Percentiles rank a stretch among this genome's conserved stretches.
Conservation (phyloP, 2,329 filamentous ascomycete species). For the Tricladium varicosporioides region DNA sequence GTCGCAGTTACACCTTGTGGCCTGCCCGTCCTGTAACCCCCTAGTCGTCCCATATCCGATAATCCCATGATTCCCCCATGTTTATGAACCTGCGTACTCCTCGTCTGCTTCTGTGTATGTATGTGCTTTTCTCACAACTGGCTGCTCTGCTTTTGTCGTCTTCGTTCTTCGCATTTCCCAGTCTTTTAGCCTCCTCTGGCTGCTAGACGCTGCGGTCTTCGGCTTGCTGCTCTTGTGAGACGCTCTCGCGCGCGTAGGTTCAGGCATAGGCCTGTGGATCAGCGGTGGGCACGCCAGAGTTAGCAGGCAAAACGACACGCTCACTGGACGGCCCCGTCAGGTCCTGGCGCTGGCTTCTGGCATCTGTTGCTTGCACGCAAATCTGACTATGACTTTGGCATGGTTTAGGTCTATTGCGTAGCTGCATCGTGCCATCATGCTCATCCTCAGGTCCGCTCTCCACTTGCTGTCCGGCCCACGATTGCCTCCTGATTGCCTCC, state of each 20-base stretch:
- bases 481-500: background rate
- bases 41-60: background rate
- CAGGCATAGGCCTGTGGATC: no score
- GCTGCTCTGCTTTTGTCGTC: no score
- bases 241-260: background rate
- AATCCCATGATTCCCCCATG: background rate
- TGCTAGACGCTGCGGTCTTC: background rate
- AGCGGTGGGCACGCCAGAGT: no score
- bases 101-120: no score
- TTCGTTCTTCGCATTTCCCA: no score
- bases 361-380: no score
- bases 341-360: no score
- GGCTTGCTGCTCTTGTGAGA: conserved; percentile 4
- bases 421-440: conserved; percentile 11
- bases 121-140: no score
- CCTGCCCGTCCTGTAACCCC: background rate
- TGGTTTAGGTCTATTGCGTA: conserved; percentile 1
- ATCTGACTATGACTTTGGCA: conserved; percentile 2
- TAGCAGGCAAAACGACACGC: no score
- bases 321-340: no score
- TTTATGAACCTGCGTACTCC: background rate
- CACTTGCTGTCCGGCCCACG: conserved; percentile 2
- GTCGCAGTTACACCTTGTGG: background rate
- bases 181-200: background rate
- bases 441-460: conserved; percentile 5